These are phyloP conservation scores for Talaromyces wortmannii DNA, from an alignment of 495 filamentous ascomycete genomes.

Conservation along the genomic window DNA sequence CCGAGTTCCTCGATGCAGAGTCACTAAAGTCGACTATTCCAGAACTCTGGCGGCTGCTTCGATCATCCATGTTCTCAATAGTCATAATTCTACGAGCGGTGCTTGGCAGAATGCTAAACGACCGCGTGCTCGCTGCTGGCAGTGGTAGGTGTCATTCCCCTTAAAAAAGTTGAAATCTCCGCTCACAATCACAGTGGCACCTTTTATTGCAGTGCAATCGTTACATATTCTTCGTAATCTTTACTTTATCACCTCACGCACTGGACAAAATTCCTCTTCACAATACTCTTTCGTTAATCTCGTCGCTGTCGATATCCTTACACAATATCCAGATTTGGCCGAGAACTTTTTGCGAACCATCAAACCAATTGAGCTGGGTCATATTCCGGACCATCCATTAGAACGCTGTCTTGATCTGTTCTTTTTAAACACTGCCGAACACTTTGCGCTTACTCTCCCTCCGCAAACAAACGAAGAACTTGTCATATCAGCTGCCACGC, in stretches of 20 bases:
- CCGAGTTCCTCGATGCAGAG: constrained; percentile 59
- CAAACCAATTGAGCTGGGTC: constrained; percentile 47
- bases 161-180: constrained; percentile 2
- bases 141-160: constrained; percentile 35
- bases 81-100: constrained; percentile 69
- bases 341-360: constrained; percentile 64
- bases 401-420: constrained; percentile 79
- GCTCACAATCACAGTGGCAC: constrained; percentile 40
- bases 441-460: constrained; percentile 67
- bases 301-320: constrained; percentile 81
- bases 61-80: constrained; percentile 72
- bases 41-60: constrained; percentile 74
- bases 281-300: constrained; percentile 82
- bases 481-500: constrained; percentile 63
- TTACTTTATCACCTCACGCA: constrained; percentile 79
- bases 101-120: constrained; percentile 58
- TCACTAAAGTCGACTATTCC: constrained; percentile 64
- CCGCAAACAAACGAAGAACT: constrained; percentile 61
- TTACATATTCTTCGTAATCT: constrained; percentile 76
- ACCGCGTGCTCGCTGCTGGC: constrained; percentile 43
- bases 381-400: constrained; percentile 67
- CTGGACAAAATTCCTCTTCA: constrained; percentile 66
- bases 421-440: constrained; percentile 86
- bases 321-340: constrained; percentile 62
- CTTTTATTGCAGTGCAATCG: constrained; percentile 65